These are phyloP conservation scores for Stagonosporopsis cucurbitacearum DNA, from an alignment of 2,329 filamentous ascomycete genomes.

Conservation along the genomic window DNA sequence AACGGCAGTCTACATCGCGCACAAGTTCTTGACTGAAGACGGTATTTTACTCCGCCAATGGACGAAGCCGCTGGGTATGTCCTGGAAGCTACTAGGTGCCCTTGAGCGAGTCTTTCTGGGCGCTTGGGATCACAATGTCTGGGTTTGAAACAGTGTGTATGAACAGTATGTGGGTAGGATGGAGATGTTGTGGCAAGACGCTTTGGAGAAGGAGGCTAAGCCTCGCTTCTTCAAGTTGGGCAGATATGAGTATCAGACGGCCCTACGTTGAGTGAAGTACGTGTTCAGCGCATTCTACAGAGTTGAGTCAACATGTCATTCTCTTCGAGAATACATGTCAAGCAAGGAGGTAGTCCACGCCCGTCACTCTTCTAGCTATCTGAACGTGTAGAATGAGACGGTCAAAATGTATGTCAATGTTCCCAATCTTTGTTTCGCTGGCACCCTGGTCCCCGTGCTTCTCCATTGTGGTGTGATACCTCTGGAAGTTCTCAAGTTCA, in stretches of 20 bases:
- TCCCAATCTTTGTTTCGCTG: too few species aligned
- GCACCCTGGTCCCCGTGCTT: too few species aligned
- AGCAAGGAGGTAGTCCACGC: too few species aligned
- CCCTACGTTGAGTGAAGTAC: not conserved
- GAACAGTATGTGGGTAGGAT: not conserved
- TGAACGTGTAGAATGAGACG: too few species aligned
- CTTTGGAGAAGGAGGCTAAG: not conserved
- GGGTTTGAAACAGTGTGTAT: not conserved
- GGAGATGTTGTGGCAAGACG: not conserved
- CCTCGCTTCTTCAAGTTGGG: not conserved
- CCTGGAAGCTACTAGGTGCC: not conserved
- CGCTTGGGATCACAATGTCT: not conserved
- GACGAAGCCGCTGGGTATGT: not conserved
- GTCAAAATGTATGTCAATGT: too few species aligned
- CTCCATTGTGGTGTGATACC: too few species aligned
- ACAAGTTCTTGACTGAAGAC: not conserved
- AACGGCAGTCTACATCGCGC: not conserved
- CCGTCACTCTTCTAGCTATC: too few species aligned
- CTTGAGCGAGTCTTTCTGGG: not conserved
- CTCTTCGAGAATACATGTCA: too few species aligned
- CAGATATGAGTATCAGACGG: not conserved
- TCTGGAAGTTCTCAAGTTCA: too few species aligned
- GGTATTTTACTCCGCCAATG: not conserved
- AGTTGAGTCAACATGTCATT: too few species aligned
- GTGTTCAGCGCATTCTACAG: too few species aligned